Base-by-base conservation (phyloP, 2,329 filamentous ascomycete species). In the Myriosclerotinia duriaeana region DNA sequence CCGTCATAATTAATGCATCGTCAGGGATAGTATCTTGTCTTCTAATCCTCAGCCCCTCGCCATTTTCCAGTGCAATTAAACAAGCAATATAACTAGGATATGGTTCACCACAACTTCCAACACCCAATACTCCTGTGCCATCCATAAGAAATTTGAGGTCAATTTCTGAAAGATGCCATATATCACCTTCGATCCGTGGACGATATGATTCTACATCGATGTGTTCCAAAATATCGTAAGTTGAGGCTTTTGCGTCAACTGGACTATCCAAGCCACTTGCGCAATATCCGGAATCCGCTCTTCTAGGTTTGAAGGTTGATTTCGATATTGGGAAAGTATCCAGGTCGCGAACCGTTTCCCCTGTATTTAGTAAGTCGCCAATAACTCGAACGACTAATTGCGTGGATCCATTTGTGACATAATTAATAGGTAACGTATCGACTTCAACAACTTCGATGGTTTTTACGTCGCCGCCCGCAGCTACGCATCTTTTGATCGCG, bases 81-180 rank as follows among this genome's bases (percentile, higher is more conserved):
- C 78, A 75, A 68, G 82, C 80, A 46, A 84, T 74, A 38, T 80
- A 82, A 65, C 82, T 79, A n/a, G 77, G 73, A 68, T 80, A 80
- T 14, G 79, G 75, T 50, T 78, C 76, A 3, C 85, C 85, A 26
- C 86, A 85, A 7, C 86, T 85, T 26, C 85, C 86, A 0, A 84
- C 86, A 2, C 85, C 86, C 0, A 89, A 79, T 62, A 89, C 84
- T 69, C 87, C 87, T 72, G 85, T 86, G 1, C 86, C 86, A 9
- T 79, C 83, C 0, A 83, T 76, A 44, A 88, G 83, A 78, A 83
- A 88, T 40, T 78, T 75, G 5, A 88, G 77, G 72, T 88, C 86
- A 0, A 82, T 83, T 71, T 87, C 84, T 14, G 79, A 84, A 50
- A 88, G 75, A 66, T 81, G 81, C 86, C 86, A 88, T 20, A 81